Evolutionary conservation across 768 basidiomycete genomes (phyloP).

Genomic region (Rhizopogon vesiculosus): DNA sequence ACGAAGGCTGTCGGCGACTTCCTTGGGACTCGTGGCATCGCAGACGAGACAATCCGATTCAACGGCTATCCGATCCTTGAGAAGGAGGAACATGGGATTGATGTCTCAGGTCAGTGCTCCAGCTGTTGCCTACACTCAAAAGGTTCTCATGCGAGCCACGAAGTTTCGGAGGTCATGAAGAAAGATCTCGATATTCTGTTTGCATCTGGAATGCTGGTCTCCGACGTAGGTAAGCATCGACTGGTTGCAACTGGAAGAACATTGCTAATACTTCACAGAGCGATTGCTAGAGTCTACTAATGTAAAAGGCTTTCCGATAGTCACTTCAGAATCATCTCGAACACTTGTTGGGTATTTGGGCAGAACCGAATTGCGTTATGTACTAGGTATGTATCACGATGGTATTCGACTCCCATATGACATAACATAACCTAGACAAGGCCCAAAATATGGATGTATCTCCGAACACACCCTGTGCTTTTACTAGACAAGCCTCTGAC

Average conservation of each 20-base stretch:
- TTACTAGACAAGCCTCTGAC: constrained; percentile 48
- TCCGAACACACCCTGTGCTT: constrained; percentile 67
- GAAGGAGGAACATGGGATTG: constrained; percentile 90
- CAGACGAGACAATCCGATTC: constrained; percentile 95
- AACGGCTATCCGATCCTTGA: constrained; percentile 97
- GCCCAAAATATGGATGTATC: constrained; percentile 59
- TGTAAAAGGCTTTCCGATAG: constrained; percentile 90
- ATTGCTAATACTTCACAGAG: constrained; percentile 41
- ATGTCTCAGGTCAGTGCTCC: constrained; percentile 70
- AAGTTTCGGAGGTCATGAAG: constrained; percentile 90
- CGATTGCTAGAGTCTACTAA: constrained; percentile 61
- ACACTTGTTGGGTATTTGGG: constrained; percentile 86
- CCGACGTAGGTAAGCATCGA: constrained; percentile 67
- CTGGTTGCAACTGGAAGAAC: background rate
- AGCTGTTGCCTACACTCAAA: background rate
- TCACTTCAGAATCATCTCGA: constrained; percentile 53
- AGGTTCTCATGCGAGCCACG: background rate
- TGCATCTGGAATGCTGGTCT: constrained; percentile 71
- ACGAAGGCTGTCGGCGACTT: constrained; percentile 97
- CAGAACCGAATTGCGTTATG: constrained; percentile 78
- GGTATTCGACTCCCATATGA: background rate
- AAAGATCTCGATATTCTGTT: constrained; percentile 69
- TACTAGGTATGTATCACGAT: constrained; percentile 55
- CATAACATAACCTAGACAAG: constrained; percentile 48
- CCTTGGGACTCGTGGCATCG: constrained; percentile 89